These are phyloP conservation scores for Cornus kousa DNA, from an alignment of 148 eudicot species.

Conservation along the genomic window DNA sequence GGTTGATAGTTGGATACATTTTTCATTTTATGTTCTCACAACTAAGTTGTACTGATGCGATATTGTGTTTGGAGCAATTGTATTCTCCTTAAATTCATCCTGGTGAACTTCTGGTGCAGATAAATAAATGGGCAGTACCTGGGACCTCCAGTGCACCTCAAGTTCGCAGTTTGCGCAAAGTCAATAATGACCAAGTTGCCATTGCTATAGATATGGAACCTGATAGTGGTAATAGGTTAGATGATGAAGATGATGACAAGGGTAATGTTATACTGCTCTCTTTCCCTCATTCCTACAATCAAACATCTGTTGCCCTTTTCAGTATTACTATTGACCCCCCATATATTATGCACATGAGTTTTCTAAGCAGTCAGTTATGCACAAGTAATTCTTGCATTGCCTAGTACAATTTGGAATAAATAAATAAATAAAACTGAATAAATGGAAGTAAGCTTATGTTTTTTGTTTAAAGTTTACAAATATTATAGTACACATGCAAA, in stretches of 20 bases:
- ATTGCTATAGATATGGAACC: constrained; percentile 76
- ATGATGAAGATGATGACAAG: constrained; percentile 95
- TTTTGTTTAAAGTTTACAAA: too few species aligned
- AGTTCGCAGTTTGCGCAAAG: constrained; percentile 90
- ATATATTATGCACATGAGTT: too few species aligned
- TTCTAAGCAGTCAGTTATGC: too few species aligned
- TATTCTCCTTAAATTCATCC: constrained; percentile 12
- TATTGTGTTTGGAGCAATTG: constrained; percentile 4
- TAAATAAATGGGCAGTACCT: constrained; percentile 68
- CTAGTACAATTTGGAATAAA: background rate
- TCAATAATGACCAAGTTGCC: constrained; percentile 83
- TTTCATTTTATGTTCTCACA: background rate
- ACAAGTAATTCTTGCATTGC: background rate
- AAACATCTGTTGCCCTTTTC: too few species aligned
- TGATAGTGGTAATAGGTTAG: constrained; percentile 46
- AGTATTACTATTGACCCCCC: too few species aligned
- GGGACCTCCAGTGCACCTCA: constrained; percentile 70
- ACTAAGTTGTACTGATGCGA: background rate
- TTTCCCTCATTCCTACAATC: too few species aligned
- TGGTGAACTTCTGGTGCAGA: constrained; percentile 40
- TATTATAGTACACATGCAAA: background rate
- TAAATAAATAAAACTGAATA: background rate
- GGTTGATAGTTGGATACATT: background rate
- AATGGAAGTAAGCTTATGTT: too few species aligned
- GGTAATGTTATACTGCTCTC: constrained; percentile 35